Evolutionary conservation across 148 eudicot genomes (phyloP), one percentile per base, ranked within the genome.

Genomic region (Arbutus unedo): DNA sequence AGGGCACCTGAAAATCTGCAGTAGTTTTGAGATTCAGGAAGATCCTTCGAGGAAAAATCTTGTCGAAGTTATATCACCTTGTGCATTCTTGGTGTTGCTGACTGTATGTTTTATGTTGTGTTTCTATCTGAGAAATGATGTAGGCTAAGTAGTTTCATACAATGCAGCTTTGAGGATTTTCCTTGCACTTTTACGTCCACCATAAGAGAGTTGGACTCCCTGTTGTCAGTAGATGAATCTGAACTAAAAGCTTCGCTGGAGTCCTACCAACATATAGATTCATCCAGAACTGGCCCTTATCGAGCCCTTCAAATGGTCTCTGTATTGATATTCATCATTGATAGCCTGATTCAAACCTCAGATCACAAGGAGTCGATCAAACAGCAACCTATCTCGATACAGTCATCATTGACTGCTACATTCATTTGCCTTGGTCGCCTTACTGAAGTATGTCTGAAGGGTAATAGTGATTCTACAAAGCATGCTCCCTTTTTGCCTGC

Each of bases 341-440:
- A 92, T 81, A 89, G 79, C 79, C 87, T 87, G 38, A 50, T 78
- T 4, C 81, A 83, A 80, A 80, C 55, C 48, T 82, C 84, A 21
- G 81, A 91, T 57, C 76, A 60, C 19, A 83, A 80, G 56, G 83
- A 85, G 5, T 60, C 83, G 23, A 88, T 59, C 18, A 41, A 66
- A 45, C 88, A 89, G 79, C 82, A 62, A n/a, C 82, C 88, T 68
- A 77, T 60, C 67, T 79, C 72, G 53, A 72, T 87, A 60, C 80
- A 88, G 59, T 85, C 87, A 55, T 91, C 93, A 49, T 82, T 90
- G 81, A 80, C 92, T 71, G 62, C 89, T 83, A 87, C 91, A 6
- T 94, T 94, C 81, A 86, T 89, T 70, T 93, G 84, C 88, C 87
- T 92, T 90, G 98, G 94, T 53, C 93, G 97, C 38, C 81, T 96